A percentile compares a stretch with the other conserved stretches of the same genome.
Evolutionary conservation across 306 rosid species (phyloP).

Genomic region (Senna siamea): DNA sequence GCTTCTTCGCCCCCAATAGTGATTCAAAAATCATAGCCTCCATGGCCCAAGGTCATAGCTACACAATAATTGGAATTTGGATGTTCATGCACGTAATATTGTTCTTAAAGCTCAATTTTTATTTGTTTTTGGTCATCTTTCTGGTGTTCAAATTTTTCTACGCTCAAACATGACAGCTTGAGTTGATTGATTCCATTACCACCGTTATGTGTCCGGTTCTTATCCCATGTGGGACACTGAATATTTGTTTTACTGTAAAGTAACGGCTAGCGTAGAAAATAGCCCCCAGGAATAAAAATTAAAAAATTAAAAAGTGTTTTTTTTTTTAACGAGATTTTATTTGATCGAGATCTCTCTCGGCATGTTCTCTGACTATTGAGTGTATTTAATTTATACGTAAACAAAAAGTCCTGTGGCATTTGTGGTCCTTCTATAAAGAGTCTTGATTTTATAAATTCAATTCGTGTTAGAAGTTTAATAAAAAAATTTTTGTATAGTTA

Average conservation of each 20-base stretch:
- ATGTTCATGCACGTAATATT: conserved; percentile 30
- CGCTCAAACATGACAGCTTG: conserved; percentile 37
- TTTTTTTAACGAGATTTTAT: neutral
- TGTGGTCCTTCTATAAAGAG: neutral
- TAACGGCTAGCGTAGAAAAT: neutral
- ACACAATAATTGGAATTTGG: conserved; percentile 22
- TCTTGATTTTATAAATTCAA: too few relatives aligned
- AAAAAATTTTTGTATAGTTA: too few relatives aligned
- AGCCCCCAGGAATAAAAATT: too few relatives aligned
- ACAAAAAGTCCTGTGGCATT: neutral
- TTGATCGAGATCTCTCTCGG: neutral
- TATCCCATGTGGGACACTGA: conserved; percentile 39
- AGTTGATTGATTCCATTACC: neutral
- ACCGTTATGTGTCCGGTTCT: conserved; percentile 37
- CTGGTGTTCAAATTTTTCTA: neutral
- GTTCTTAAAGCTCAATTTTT: conserved; percentile 14
- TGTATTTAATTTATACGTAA: neutral
- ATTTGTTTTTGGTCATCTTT: conserved; percentile 2
- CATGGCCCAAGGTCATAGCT: neutral
- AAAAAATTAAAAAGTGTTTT: too few relatives aligned
- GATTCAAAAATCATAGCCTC: neutral
- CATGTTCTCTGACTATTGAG: conserved; percentile 5
- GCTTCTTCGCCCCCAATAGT: neutral
- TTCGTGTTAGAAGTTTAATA: too few relatives aligned
- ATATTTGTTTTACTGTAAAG: neutral